Conservation (phyloP, 2,329 filamentous ascomycete genomes). For the Colletotrichum simmondsii region DNA sequence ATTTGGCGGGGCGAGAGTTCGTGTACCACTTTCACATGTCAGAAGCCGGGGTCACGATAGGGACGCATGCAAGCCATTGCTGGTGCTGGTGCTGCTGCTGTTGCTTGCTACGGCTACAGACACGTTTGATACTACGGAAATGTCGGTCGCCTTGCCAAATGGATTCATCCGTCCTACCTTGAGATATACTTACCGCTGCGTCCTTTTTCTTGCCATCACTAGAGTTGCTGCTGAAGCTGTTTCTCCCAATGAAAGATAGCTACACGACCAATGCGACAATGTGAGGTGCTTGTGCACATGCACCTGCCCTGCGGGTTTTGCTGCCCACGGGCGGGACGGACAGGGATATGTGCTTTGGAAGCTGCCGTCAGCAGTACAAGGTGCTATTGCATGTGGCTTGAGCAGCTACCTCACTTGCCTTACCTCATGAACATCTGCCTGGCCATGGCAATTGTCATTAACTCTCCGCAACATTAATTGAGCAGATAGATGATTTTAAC, state of each 20-base stretch:
- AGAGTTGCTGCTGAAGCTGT: background rate
- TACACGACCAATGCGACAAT: background rate
- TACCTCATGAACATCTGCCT: background rate
- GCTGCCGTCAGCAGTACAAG: background rate
- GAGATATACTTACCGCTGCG: background rate
- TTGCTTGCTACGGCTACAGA: background rate
- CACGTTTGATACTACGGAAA: background rate
- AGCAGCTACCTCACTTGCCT: background rate
- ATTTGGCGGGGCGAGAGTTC: constrained; percentile 11
- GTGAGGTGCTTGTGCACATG: background rate
- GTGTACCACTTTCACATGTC: constrained; percentile 32
- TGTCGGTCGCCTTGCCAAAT: background rate
- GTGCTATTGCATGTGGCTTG: constrained; percentile 12
- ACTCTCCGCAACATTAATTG: background rate
- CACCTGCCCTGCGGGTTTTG: background rate
- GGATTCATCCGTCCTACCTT: background rate
- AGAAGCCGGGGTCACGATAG: constrained; percentile 23
- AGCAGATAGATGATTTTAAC: too few species aligned
- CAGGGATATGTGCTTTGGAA: background rate
- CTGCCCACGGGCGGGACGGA: background rate
- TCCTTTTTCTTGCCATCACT: background rate
- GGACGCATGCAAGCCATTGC: constrained; percentile 19
- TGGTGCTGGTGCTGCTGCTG: background rate
- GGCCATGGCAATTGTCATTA: background rate
- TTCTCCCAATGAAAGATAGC: background rate